Conservation (phyloP, 768 basidiomycete genomes). For the Cystofilobasidium ferigula region DNA sequence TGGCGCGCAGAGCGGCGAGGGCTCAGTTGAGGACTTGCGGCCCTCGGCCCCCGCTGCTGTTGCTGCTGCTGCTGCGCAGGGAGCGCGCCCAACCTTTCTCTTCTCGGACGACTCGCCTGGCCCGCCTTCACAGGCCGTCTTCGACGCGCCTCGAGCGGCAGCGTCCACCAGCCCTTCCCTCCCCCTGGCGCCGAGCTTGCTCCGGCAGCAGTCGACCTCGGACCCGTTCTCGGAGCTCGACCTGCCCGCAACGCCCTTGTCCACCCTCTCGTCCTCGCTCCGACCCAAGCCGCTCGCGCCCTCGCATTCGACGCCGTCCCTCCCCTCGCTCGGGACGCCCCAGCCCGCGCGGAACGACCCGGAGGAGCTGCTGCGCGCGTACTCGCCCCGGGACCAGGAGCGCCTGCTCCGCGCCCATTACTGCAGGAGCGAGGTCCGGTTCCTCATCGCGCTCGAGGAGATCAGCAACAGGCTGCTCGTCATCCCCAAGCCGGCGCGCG, state of each 20-base stretch:
- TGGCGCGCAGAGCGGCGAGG: neutral
- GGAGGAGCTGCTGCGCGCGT: slow-evolving; percentile 36
- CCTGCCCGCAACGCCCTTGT: neutral
- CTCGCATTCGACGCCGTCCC: slow-evolving; percentile 12
- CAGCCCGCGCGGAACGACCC: neutral
- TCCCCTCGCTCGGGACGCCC: slow-evolving; percentile 2
- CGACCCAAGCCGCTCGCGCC: slow-evolving; percentile 14
- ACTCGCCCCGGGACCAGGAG: slow-evolving; percentile 28
- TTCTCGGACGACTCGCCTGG: neutral
- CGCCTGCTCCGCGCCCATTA: slow-evolving; percentile 56
- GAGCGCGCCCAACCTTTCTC: neutral
- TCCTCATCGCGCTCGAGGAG: slow-evolving; percentile 75
- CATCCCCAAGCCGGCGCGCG: slow-evolving; percentile 83
- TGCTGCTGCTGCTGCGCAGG: too few relatives aligned
- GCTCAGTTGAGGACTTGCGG: neutral
- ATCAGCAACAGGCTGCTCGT: slow-evolving; percentile 85
- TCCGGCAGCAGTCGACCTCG: slow-evolving; percentile 20
- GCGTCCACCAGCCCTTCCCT: slow-evolving; percentile 16
- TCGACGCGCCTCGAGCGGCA: neutral
- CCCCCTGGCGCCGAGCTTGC: slow-evolving; percentile 18
- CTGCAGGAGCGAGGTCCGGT: slow-evolving; percentile 83
- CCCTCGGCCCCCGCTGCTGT: neutral
- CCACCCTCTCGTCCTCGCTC: neutral
- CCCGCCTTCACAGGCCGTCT: neutral
- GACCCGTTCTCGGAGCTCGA: slow-evolving; percentile 16